These are phyloP conservation scores for Trichoderma semiorbis DNA, from an alignment of 2,329 filamentous ascomycete genomes.

Conservation along the genomic window DNA sequence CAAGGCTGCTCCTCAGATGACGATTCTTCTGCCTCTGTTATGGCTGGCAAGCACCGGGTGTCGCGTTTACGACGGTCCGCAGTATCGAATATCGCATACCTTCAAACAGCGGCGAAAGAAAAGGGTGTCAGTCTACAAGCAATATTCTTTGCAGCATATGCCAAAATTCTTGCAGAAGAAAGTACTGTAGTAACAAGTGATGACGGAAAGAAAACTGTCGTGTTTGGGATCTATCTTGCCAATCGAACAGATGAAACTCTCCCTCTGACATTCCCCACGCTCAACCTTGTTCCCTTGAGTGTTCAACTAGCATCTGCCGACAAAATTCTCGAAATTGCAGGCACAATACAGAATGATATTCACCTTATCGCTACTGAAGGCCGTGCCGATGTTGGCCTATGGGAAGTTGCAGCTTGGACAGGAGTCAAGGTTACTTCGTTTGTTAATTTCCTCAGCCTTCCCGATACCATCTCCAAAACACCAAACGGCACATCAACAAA, in stretches of 20 bases:
- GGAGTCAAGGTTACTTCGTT: conserved; percentile 67
- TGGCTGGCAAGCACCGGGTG: conserved; percentile 20
- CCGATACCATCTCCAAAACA: conserved; percentile 22
- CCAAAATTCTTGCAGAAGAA: conserved; percentile 39
- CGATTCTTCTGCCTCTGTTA: not conserved
- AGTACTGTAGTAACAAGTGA: conserved; percentile 6
- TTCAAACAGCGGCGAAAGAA: conserved; percentile 37
- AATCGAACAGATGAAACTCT: conserved; percentile 61
- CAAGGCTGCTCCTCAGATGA: not conserved
- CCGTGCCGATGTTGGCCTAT: conserved; percentile 59
- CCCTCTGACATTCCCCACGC: conserved; percentile 59
- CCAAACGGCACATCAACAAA: not conserved
- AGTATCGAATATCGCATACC: conserved; percentile 35
- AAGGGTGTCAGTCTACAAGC: conserved; percentile 67
- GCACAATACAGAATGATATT: conserved; percentile 65
- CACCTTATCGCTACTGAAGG: conserved; percentile 50
- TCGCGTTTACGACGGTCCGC: conserved; percentile 46
- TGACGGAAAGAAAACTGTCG: conserved; percentile 32
- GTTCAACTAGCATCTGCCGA: conserved; percentile 38
- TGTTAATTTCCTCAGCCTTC: conserved; percentile 73
- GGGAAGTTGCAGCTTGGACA: conserved; percentile 73
- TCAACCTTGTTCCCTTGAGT: conserved; percentile 73
- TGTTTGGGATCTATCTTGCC: conserved; percentile 79
- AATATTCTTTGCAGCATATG: conserved; percentile 70
- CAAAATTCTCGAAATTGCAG: conserved; percentile 50